Conservation (phyloP, 1,284 basidiomycete genomes). For the Fomitopsis palustris region DNA sequence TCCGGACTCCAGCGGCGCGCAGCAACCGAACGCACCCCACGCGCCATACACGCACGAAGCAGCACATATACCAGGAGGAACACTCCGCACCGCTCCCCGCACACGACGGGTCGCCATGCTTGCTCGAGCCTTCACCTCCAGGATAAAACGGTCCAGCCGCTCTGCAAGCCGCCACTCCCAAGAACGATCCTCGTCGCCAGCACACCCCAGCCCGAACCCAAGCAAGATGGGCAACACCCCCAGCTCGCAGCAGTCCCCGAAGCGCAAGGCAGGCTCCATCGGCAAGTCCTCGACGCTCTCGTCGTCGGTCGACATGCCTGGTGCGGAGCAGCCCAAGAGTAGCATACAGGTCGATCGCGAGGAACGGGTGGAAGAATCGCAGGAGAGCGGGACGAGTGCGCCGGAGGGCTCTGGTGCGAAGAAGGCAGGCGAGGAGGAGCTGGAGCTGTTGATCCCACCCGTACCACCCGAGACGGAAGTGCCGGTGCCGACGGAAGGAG, state of each 20-base stretch:
- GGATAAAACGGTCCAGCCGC: constrained; percentile 4
- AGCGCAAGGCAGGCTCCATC: neutral
- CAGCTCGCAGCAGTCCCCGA: constrained; percentile 4
- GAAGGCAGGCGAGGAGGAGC: neutral
- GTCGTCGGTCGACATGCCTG: constrained; percentile 5
- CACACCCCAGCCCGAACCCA: neutral
- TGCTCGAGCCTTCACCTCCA: neutral
- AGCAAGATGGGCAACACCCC: constrained; percentile 10
- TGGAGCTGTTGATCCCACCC: neutral
- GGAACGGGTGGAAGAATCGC: neutral
- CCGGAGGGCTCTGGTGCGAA: neutral
- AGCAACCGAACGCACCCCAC: neutral
- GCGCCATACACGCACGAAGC: neutral
- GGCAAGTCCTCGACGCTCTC: constrained; percentile 5
- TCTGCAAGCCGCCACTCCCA: neutral
- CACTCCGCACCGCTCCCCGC: neutral
- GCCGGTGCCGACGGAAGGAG: neutral
- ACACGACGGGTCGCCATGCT: constrained; percentile 1
- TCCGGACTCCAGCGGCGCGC: neutral
- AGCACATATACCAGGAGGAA: constrained; percentile 1
- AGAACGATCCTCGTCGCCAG: neutral
- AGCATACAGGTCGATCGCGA: neutral
- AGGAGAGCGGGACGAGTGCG: neutral
- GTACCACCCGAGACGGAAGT: neutral
- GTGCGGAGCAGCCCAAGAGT: constrained; percentile 5